Conservation (phyloP, 75 land plant species). For the Selaginella moellendorffii region DNA sequence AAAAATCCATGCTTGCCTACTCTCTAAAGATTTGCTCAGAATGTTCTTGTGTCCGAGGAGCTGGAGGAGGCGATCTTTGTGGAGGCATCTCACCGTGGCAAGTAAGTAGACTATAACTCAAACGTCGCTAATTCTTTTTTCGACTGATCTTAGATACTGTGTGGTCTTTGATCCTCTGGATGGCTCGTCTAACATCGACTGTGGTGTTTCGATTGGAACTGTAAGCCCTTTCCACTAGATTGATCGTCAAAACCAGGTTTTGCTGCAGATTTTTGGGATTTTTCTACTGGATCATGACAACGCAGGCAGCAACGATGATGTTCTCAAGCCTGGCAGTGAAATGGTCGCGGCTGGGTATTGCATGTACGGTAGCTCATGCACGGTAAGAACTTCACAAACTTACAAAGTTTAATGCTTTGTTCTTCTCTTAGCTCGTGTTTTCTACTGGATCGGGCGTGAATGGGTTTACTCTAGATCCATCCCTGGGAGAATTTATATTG, state of each 20-base stretch:
- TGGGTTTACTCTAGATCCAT: conserved; percentile 97
- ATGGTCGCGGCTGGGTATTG: conserved; percentile 99
- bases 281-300: conserved; percentile 48
- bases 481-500: conserved; percentile 93
- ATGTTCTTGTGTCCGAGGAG: conserved; percentile 94
- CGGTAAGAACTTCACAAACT: conserved; percentile 33
- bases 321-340: conserved; percentile 72
- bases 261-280: conserved; percentile 78
- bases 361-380: conserved; percentile 99
- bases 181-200: conserved; percentile 98
- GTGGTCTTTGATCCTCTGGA: conserved; percentile 98
- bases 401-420: background rate
- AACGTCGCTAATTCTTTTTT: too few relatives aligned
- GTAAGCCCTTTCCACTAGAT: conserved; percentile 24
- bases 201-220: conserved; percentile 98
- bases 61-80: conserved; percentile 90
- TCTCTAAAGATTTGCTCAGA: conserved; percentile 29
- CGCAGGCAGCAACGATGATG: conserved; percentile 54
- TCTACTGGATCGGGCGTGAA: conserved; percentile 86
- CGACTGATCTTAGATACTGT: conserved; percentile 82
- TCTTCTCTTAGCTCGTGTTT: conserved; percentile 86
- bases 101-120: conserved; percentile 31
- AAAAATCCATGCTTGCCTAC: background rate
- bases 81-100: conserved; percentile 58
- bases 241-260: background rate